These are phyloP conservation scores for Acidomyces sp. DNA, from an alignment of 495 filamentous ascomycete species.

Conservation along the genomic window DNA sequence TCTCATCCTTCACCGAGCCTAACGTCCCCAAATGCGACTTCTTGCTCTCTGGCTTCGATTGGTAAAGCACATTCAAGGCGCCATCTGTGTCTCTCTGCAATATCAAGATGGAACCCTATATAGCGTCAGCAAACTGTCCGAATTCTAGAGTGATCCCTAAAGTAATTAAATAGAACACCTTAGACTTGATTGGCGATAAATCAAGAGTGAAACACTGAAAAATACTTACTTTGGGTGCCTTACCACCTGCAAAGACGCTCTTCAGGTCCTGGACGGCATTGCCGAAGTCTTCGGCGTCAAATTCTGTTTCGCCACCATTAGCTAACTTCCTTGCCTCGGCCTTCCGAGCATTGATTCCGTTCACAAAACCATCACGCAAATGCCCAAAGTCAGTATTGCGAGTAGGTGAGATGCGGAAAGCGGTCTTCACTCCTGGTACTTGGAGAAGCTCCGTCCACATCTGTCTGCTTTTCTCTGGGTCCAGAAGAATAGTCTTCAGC, in stretches of 20 bases:
- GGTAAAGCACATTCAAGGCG: slow-evolving; percentile 52
- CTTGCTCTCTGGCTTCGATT: slow-evolving; percentile 33
- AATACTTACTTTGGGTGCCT: slow-evolving; percentile 66
- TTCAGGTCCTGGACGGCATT: slow-evolving; percentile 61
- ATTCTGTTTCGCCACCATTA: slow-evolving; percentile 23
- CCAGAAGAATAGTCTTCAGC: slow-evolving; percentile 53
- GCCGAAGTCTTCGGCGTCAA: slow-evolving; percentile 58
- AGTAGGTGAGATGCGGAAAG: slow-evolving; percentile 68
- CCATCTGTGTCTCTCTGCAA: slow-evolving; percentile 57
- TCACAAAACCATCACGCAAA: slow-evolving; percentile 78
- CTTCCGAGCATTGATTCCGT: slow-evolving; percentile 63
- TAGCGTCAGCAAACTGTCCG: too few species aligned
- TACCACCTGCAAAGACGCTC: slow-evolving; percentile 55
- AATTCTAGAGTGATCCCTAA: too few species aligned
- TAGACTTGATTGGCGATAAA: too few species aligned
- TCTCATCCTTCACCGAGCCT: slow-evolving; percentile 62
- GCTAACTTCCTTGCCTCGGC: slow-evolving; percentile 26
- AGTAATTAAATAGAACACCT: too few species aligned
- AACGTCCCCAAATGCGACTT: slow-evolving; percentile 36
- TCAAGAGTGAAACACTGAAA: too few species aligned
- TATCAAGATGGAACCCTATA: slow-evolving; percentile 56
- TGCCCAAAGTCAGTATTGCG: slow-evolving; percentile 87
- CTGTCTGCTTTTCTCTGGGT: slow-evolving; percentile 50
- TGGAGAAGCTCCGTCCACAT: slow-evolving; percentile 62
- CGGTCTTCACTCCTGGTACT: slow-evolving; percentile 35